Percentiles rank a stretch among this genome's conserved stretches.
Conservation (phyloP, 441 rosid genomes). For the Mallotus repandus region DNA sequence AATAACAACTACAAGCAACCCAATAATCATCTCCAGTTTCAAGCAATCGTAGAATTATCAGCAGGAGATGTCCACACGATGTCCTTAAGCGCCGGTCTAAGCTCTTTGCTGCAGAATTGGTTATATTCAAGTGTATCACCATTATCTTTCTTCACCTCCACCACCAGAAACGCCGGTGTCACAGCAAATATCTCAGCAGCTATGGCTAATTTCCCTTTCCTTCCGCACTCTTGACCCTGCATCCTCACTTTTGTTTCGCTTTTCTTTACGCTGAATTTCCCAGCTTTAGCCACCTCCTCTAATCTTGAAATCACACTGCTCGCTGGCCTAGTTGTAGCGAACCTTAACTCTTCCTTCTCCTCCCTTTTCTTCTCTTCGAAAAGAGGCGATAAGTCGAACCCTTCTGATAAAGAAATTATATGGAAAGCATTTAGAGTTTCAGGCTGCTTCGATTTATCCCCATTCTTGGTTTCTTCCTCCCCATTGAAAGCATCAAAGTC, state of each 20-base stretch:
- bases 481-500: slow-evolving; percentile 35
- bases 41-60: slow-evolving; percentile 21
- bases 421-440: slow-evolving; percentile 76
- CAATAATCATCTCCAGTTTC: neutral
- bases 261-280: slow-evolving; percentile 68
- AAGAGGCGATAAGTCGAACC: slow-evolving; percentile 78
- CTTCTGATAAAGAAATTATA: slow-evolving; percentile 75
- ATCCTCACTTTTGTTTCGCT: slow-evolving; percentile 67
- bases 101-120: slow-evolving; percentile 76
- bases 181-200: slow-evolving; percentile 73
- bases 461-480: neutral
- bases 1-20: neutral
- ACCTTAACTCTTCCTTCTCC: slow-evolving; percentile 68
- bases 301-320: slow-evolving; percentile 76
- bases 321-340: slow-evolving; percentile 70
- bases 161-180: slow-evolving; percentile 66
- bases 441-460: slow-evolving; percentile 38
- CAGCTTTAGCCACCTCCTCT: slow-evolving; percentile 63
- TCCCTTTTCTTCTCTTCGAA: slow-evolving; percentile 78
- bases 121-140: slow-evolving; percentile 88
- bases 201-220: slow-evolving; percentile 76
- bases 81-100: slow-evolving; percentile 88
- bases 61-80: slow-evolving; percentile 63
- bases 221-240: slow-evolving; percentile 70
- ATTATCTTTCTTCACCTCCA: slow-evolving; percentile 82